Evolutionary conservation across 495 filamentous ascomycete genomes (phyloP), one percentile per base, ranked within the genome.

Genomic region (Tuber borchii): DNA sequence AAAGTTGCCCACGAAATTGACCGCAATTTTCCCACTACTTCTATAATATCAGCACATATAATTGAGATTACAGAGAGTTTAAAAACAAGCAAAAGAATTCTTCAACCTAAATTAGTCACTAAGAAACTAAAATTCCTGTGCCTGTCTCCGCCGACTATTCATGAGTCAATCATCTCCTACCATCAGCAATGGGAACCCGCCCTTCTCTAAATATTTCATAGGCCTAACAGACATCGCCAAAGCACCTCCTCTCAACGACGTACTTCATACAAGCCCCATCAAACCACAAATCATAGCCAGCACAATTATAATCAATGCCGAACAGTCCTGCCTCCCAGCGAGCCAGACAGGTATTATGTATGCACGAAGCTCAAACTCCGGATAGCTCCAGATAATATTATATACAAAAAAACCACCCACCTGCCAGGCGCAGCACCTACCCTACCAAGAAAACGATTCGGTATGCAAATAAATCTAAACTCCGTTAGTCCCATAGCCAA

Each of bases 381-480:
- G 43, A 71, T 17, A 71, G 10, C 34, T 40, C 70, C 16, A 22
- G 31, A 45, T 65, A 71, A 31, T 65, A 71, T 31, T 42, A 42
- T 34, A 45, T 9, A 45, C 40, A 17, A 71, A 45, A 45, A n/a
- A n/a, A 48, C 19, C 56, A 43, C 40, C 43, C 34, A 48, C 51
- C 12, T 17, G 42, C 45, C n/a, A 17, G n/a, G n/a, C 12, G 20
- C 16, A 40, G 16, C 34, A 10, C 26, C 56, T 40, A 14, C 16
- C 43, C 46, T 79, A 83, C 74, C 82, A 82, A 48, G 74, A 78
- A 69, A 83, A 83, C 17, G 61, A 72, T 65, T 83, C 81, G 68
- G 76, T 75, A 74, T 83, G 78, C n/a, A 83, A 45, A 40, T 76
- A 82, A 44, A 80, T 68, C 12, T 71, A 71, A n/a, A n/a, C 5